Evolutionary conservation across 192 early-diverging fungal genomes (phyloP).

Genomic region (Piromyces sp.): DNA sequence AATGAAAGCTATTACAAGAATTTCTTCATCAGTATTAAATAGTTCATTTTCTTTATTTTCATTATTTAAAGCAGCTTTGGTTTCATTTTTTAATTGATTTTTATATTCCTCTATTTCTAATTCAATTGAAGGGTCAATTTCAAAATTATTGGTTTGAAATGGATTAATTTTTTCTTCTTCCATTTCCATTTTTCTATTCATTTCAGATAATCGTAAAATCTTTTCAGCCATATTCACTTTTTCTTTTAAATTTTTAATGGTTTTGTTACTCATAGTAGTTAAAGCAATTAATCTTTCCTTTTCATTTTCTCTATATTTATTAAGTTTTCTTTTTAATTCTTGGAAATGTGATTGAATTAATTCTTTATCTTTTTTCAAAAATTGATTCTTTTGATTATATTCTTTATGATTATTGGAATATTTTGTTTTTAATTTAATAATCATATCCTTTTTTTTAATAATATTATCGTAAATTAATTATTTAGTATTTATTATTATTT

Average conservation of each 20-base stretch:
- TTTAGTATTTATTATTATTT: too few relatives aligned
- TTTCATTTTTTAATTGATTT: neutral
- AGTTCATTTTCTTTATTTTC: neutral
- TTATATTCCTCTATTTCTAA: neutral
- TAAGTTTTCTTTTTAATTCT: conserved; percentile 31
- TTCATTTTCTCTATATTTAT: conserved; percentile 29
- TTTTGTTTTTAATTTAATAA: conserved; percentile 24
- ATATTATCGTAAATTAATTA: too few relatives aligned
- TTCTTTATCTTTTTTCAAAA: conserved; percentile 30
- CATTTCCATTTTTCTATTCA: conserved; percentile 44
- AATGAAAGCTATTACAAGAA: too few relatives aligned
- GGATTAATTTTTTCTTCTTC: conserved; percentile 27
- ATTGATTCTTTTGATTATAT: conserved; percentile 25
- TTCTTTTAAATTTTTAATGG: conserved; percentile 19
- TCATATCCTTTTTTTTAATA: conserved; percentile 23
- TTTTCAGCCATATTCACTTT: conserved; percentile 37
- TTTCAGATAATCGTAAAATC: conserved; percentile 41
- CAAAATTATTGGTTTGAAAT: neutral
- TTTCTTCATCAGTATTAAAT: neutral
- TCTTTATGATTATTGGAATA: conserved; percentile 22
- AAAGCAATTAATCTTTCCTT: conserved; percentile 23
- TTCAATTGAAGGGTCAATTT: neutral
- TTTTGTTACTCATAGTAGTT: conserved; percentile 21
- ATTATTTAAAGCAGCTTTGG: neutral
- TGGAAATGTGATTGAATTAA: conserved; percentile 34